Base-by-base conservation (phyloP, 2,329 filamentous ascomycete species). In the Aspergillus sp. region DNA sequence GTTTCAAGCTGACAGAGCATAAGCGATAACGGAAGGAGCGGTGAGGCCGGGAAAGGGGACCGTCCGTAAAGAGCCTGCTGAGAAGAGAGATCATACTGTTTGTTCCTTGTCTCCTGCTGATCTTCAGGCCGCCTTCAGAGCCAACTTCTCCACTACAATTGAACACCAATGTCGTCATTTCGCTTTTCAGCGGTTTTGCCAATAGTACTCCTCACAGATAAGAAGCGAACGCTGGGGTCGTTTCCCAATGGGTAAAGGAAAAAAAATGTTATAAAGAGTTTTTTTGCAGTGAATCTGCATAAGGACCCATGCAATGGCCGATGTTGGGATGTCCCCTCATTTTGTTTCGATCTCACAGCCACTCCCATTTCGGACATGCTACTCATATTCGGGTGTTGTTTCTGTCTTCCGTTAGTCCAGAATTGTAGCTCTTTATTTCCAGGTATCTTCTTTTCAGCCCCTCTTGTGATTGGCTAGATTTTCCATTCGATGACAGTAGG, bases 1-100 rank as follows among this genome's bases (percentile, higher is more conserved):
- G 33, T 53, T 52, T 46, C 46, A 48, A 50, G 42, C 25, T 19
- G 48, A 32, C 44, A 37, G 41, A 44, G 13, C 13, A 35, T 17
- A 35, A 17, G 33, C 33, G n/a, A 35, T 17, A 39, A 15, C 46
- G 42, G 39, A 54, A 58, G 51, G 37, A 54, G 56, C 54, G 56
- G 56, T 58, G 56, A 55, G 43, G 43, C 41, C 17, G 23, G 33
- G 44, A 27, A 27, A 44, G 13, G 20, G 12, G 13, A 23, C 15
- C 32, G 6, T 22, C 19, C 41, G 15, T 20, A 17, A 38, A 15
- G 47, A 43, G 43, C 32, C 30, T 48, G 48, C 30, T 49, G 15
- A 32, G 39, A 35, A 45, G 25, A 35, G 33, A 38, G 30, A 49
- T 39, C 10, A 30, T 30, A 30, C 25, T 30, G 25, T 43, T 43